A percentile compares a stretch with the other conserved stretches of the same genome.
Evolutionary conservation across 495 filamentous ascomycete genomes (phyloP).

Genomic region (Chaetomium cochliodes): DNA sequence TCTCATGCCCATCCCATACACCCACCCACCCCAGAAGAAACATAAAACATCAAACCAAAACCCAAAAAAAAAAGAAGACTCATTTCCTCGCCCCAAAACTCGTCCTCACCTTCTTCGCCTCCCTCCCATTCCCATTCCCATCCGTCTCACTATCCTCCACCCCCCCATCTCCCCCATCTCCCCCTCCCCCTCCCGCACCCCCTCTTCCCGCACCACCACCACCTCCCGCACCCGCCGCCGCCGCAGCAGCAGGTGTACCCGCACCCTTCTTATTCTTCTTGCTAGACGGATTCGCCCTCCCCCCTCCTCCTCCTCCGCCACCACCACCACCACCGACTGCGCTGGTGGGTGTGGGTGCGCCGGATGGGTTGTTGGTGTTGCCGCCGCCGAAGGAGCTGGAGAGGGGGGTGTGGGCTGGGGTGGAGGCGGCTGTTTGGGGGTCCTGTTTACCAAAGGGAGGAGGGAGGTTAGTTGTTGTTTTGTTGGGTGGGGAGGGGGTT

Average conservation of each 20-base stretch:
- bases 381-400: constrained; percentile 44
- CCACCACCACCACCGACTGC: constrained; percentile 31
- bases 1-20: background rate
- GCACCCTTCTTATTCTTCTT: constrained; percentile 45
- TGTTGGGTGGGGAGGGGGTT: background rate
- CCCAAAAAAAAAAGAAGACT: background rate
- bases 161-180: no score
- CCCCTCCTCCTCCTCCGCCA: constrained; percentile 5
- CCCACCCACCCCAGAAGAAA: background rate
- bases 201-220: no score
- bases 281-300: constrained; percentile 29
- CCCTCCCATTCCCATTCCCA: constrained; percentile 40
- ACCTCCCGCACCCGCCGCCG: constrained; percentile 4
- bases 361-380: constrained; percentile 42
- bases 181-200: no score
- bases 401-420: constrained; percentile 51
- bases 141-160: constrained; percentile 55
- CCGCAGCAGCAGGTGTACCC: constrained; percentile 7
- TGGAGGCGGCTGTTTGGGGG: constrained; percentile 41
- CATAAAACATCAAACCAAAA: no score
- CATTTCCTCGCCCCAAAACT: constrained; percentile 54
- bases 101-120: constrained; percentile 52
- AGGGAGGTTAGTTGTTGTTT: background rate
- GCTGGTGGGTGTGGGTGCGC: constrained; percentile 48
- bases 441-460: no score